Base-by-base conservation (phyloP, 108 stramenopile species). In the Pseudonitzschia multiseries region DNA sequence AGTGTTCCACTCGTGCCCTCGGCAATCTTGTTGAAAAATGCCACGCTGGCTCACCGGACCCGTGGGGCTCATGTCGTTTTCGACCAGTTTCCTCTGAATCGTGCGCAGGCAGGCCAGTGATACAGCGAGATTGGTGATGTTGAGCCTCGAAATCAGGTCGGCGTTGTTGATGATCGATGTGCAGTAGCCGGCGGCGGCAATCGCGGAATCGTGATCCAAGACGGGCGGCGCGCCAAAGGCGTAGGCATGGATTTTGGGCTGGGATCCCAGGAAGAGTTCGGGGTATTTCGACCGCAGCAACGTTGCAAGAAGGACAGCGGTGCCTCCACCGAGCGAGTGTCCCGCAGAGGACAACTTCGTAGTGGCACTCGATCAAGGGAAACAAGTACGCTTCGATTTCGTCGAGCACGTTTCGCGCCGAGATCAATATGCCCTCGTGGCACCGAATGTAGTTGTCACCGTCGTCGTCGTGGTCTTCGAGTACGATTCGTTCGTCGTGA, bases 201-300 rank as follows among this genome's bases (percentile, higher is more conserved):
- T 65, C 9, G 86, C 76, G 1, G 87, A 76, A n/a, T 78, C 83
- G 56, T 79, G 64, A 72, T 91, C 90, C 42, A 91, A 46, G 1
- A 87, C 81, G 8, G 90, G 90, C 10, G 90, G 90, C 12, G 90
- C 78, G 29, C 83, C 90, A 78, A 87, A 91, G 14, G 88, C 84
- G 66, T 87, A 88, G 4, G 85, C 90, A 13, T 83, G 86, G 28
- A 86, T 75, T 54, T 75, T 63, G 41, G 70, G 24, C 17, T 50
- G 44, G 64, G 24, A 15, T 21, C 54, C 54, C 18, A 73, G 54
- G 15, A 62, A 69, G 26, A 90, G 51, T 26, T 71, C 57, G 14
- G 90, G 84, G 74, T 75, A 89, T 53, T 57, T 76, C 8, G 83
- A 83, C 36, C 88, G 83, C 41, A 89, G 52, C 44, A 91, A 57